Percentiles rank a stretch among this genome's conserved stretches.
Conservation (phyloP, 169 alveolate genomes). For the Cryptosporidium bovis region DNA sequence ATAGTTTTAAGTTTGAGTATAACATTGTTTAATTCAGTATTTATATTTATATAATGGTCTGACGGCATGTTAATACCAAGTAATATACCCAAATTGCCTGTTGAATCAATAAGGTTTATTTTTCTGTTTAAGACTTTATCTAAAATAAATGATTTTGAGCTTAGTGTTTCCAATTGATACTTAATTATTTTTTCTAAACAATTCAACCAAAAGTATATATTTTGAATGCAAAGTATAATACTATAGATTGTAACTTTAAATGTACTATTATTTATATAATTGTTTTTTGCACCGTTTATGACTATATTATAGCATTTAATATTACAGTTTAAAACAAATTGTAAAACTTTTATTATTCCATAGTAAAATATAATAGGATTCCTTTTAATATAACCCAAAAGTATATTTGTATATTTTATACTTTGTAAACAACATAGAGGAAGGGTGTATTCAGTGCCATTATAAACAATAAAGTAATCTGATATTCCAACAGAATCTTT, state of each 20-base stretch:
- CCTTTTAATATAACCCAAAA: conserved; percentile 14
- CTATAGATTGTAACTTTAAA: conserved; percentile 42
- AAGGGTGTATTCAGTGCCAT: conserved; percentile 1
- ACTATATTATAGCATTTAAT: conserved; percentile 38
- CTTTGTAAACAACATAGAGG: conserved; percentile 45
- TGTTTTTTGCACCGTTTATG: conserved; percentile 20
- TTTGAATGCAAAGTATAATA: conserved; percentile 51
- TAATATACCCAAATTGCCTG: conserved; percentile 13
- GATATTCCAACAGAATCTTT: conserved; percentile 12
- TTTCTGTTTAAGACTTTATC: conserved; percentile 12
- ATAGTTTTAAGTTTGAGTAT: not conserved
- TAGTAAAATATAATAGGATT: conserved; percentile 26
- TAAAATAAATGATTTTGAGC: not conserved
- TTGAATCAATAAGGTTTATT: not conserved
- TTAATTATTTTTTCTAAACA: conserved; percentile 24
- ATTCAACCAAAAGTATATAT: conserved; percentile 50
- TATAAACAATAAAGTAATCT: conserved; percentile 12
- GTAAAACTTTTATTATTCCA: conserved; percentile 1
- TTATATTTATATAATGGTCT: conserved; percentile 11
- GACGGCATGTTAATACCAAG: conserved; percentile 14
- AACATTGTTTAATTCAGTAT: conserved; percentile 5
- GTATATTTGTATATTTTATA: not conserved
- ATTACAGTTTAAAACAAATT: conserved; percentile 18
- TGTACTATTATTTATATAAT: not conserved
- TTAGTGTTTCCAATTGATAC: conserved; percentile 3